Evolutionary conservation across 805 yeast genomes (phyloP), one percentile per base, ranked within the genome.

Genomic region (Candida odintsovae): DNA sequence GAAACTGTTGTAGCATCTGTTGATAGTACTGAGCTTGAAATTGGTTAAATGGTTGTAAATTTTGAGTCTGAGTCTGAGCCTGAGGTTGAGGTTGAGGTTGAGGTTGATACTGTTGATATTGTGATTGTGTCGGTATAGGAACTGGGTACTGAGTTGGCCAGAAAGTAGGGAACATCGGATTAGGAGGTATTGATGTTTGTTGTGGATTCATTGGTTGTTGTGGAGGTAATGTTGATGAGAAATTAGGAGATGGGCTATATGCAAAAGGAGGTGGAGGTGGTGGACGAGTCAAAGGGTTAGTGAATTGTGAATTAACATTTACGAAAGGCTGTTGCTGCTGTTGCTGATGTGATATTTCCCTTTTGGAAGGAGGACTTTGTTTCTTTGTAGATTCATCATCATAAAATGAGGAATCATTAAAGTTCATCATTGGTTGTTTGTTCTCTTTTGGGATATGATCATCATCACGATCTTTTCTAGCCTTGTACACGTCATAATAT

Each of bases 391-490:
- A 7, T 7, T 16, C 31, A 25, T 26, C 41, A 23, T 39, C 41
- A 25, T 39, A 26, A 19, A 39, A 39, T 2, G 31, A 16, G 19
- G 25, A 4, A 36, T 36, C 23, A 11, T 16, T 36, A 36, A 25
- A 15, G 18, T 23, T 23, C n/a, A 16, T 12, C 25, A 12, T 16
- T 7, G 11, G 43, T 37, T 31, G 49, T 19, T 22, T 37, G 21
- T 38, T 43, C 16, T 11, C 20, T 21, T 35, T 36, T n/a, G 13
- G 13, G n/a, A n/a, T n/a, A 13, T 7, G 31, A 11, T 47, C 50
- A n/a, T 48, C 47, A 6, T 46, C 49, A 19, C 61, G 43, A n/a
- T 55, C 58, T 16, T 52, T 53, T 41, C 62, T 44, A 9, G 61
- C 44, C 43, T 44, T 50, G 47, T 55, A 52, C 12, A 23, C 40